These are phyloP conservation scores for Heracleum sosnowskyi DNA, from an alignment of 129 eudicot genomes.

Conservation along the genomic window DNA sequence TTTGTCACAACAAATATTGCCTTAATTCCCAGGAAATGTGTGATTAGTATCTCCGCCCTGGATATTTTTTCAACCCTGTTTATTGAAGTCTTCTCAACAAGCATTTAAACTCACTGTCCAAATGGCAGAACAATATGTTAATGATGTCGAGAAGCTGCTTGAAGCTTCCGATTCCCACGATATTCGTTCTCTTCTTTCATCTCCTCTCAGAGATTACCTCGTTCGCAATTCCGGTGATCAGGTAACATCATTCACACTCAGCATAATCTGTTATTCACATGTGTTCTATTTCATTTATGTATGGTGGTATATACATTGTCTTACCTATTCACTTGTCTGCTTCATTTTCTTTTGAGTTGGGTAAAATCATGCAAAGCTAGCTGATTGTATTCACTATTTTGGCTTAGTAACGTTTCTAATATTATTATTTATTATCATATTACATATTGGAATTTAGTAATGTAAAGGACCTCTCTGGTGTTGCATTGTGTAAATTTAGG, in stretches of 20 bases:
- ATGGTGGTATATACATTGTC: background rate
- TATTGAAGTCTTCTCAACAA: background rate
- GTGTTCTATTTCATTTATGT: background rate
- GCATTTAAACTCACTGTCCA: background rate
- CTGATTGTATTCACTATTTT: no score
- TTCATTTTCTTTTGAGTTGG: no score
- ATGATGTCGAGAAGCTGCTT: background rate
- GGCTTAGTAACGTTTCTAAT: no score
- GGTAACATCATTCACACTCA: background rate
- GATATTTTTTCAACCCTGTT: background rate
- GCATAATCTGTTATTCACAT: background rate
- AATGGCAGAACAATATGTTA: background rate
- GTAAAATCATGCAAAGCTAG: no score
- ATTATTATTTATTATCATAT: no score
- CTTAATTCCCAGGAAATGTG: background rate
- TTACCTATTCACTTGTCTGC: constrained; percentile 74
- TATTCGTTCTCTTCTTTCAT: background rate
- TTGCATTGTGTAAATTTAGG: no score
- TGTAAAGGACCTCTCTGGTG: no score
- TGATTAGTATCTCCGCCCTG: background rate
- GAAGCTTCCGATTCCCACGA: background rate
- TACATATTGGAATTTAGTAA: no score
- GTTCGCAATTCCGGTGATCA: constrained; percentile 9
- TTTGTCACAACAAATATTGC: background rate
- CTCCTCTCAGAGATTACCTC: constrained; percentile 8